These are phyloP conservation scores for Jaltomata sinuosa DNA, from an alignment of 257 asterid species.

Conservation along the genomic window DNA sequence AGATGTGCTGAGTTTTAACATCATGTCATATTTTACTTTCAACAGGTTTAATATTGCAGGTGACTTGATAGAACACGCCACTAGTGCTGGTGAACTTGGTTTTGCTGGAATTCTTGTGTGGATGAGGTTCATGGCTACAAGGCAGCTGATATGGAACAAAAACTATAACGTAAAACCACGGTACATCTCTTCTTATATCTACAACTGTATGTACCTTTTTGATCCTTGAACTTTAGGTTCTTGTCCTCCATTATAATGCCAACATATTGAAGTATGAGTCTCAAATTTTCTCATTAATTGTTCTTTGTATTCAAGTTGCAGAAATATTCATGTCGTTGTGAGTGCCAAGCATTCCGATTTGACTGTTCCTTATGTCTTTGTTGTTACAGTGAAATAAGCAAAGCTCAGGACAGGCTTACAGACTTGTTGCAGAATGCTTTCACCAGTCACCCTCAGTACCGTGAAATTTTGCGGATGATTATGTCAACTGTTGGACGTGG, in stretches of 20 bases:
- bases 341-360: neutral
- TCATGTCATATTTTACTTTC: conserved; percentile 6
- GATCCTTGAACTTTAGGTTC: neutral
- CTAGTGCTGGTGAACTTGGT: conserved; percentile 71
- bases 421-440: conserved; percentile 68
- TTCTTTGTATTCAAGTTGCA: neutral
- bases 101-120: conserved; percentile 93
- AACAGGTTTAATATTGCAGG: conserved; percentile 93
- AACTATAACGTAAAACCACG: conserved; percentile 99
- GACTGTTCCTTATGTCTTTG: neutral
- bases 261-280: neutral
- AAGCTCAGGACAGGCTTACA: conserved; percentile 97
- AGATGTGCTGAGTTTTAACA: conserved; percentile 6
- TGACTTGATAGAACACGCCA: conserved; percentile 78
- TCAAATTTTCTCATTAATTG: neutral
- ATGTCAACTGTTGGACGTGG: conserved; percentile 99
- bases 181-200: conserved; percentile 28
- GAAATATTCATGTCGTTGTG: neutral
- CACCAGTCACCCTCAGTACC: conserved; percentile 49
- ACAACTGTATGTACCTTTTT: neutral
- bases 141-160: conserved; percentile 97
- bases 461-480: conserved; percentile 76
- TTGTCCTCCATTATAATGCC: neutral
- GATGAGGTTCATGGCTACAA: conserved; percentile 99
- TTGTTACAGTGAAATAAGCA: conserved; percentile 83